A percentile compares a stretch with the other conserved stretches of the same genome.
phyloP scores from a whole-genome alignment of 495 filamentous ascomycete species.

The Penicillium mononematosum region DNA sequence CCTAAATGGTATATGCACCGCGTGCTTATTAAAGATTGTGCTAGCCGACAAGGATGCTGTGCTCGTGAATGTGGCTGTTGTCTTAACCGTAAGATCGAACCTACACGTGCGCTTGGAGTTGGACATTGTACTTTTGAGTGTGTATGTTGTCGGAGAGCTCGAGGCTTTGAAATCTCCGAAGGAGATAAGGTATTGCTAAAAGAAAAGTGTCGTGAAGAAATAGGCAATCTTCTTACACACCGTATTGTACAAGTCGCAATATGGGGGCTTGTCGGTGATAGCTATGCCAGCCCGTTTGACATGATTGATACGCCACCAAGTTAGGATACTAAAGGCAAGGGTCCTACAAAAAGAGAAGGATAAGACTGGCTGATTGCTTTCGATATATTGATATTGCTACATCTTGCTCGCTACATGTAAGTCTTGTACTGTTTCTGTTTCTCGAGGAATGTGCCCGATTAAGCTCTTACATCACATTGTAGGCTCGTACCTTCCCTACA shows the following conservation, averaged over 20 bases:
- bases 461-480: too few species aligned
- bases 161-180: not conserved
- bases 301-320: not conserved
- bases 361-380: too few species aligned
- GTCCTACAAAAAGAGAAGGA: too few species aligned
- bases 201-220: not conserved
- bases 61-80: constrained; percentile 10
- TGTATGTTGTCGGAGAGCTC: constrained; percentile 5
- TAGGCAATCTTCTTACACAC: not conserved
- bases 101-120: constrained; percentile 1
- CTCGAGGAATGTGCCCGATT: too few species aligned
- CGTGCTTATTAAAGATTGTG: constrained; percentile 1
- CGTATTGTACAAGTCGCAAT: not conserved
- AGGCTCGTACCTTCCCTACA: too few species aligned
- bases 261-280: not conserved
- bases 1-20: constrained; percentile 11
- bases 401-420: too few species aligned
- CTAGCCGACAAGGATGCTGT: constrained; percentile 11
- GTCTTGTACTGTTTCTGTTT: too few species aligned
- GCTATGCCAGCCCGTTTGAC: not conserved
- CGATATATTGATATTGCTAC: too few species aligned
- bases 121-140: constrained; percentile 16
- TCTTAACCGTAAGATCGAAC: not conserved
- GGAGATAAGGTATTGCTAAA: not conserved
- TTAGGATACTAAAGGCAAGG: not conserved